Evolutionary conservation across 371 early-diverging fungal genomes (phyloP).

Genomic region (Mucor irregularis): DNA sequence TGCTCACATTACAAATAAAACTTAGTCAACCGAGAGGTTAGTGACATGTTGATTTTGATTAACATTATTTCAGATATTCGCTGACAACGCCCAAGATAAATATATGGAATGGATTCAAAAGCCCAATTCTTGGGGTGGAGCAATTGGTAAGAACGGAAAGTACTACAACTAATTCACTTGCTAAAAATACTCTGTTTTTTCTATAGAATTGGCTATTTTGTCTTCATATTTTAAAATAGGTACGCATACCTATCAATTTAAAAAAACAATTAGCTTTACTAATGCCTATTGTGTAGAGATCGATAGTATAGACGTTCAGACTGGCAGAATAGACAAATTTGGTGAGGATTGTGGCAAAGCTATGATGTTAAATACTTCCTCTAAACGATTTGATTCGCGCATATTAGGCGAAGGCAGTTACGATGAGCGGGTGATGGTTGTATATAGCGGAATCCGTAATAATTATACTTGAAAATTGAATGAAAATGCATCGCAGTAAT

Average conservation of each 20-base stretch:
- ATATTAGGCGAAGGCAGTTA: slow-evolving; percentile 51
- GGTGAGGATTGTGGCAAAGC: slow-evolving; percentile 25
- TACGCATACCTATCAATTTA: slow-evolving; percentile 11
- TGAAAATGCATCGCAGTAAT: too few relatives aligned
- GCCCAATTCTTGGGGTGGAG: slow-evolving; percentile 61
- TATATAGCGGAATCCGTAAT: slow-evolving; percentile 68
- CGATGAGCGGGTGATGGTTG: slow-evolving; percentile 47
- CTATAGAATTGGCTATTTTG: slow-evolving; percentile 55
- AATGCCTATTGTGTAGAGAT: slow-evolving; percentile 45
- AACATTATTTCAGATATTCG: neutral
- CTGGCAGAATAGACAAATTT: slow-evolving; percentile 57
- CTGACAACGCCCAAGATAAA: too few relatives aligned
- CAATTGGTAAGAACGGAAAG: slow-evolving; percentile 47
- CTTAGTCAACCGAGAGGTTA: slow-evolving; percentile 24
- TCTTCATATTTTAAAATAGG: slow-evolving; percentile 55
- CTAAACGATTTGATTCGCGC: neutral
- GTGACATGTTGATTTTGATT: too few relatives aligned
- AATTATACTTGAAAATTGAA: neutral
- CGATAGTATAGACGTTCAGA: slow-evolving; percentile 64
- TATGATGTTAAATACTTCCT: neutral
- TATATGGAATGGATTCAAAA: slow-evolving; percentile 56
- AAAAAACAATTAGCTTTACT: neutral
- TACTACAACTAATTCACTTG: neutral
- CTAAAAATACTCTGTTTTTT: neutral
- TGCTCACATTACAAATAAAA: too few relatives aligned